Evolutionary conservation across 2,329 filamentous ascomycete species (phyloP).

Genomic region (Penicillium griseofulvum): DNA sequence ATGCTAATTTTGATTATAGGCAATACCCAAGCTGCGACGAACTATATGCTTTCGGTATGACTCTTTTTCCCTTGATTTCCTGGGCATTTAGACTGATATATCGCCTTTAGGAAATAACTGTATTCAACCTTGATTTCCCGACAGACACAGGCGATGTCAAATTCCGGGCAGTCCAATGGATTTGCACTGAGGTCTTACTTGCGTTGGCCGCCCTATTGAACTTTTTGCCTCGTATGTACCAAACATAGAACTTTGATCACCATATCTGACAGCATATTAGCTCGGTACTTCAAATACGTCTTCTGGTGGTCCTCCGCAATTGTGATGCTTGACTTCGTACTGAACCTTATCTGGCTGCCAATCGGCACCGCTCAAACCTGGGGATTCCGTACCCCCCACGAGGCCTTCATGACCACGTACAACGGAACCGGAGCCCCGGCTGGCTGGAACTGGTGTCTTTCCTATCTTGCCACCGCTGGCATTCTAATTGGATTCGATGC

Average conservation of each 20-base stretch:
- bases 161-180: constrained; percentile 62
- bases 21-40: constrained; percentile 52
- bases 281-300: constrained; percentile 34
- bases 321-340: constrained; percentile 57
- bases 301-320: constrained; percentile 52
- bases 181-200: constrained; percentile 54
- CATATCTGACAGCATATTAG: constrained; percentile 10
- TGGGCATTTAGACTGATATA: constrained; percentile 7
- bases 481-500: constrained; percentile 62
- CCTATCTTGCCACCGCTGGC: constrained; percentile 60
- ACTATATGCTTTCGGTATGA: constrained; percentile 54
- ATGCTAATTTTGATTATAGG: constrained; percentile 25
- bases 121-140: constrained; percentile 57
- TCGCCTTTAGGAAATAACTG: constrained; percentile 51
- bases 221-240: constrained; percentile 49
- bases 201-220: constrained; percentile 52
- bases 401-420: constrained; percentile 61
- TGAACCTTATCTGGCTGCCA: constrained; percentile 62
- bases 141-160: constrained; percentile 54
- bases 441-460: constrained; percentile 64
- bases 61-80: neutral
- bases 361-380: constrained; percentile 56
- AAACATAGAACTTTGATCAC: neutral
- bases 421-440: constrained; percentile 56
- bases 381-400: constrained; percentile 58